Conservation (phyloP, 495 filamentous ascomycete species). For the Ramalina peruviana region DNA sequence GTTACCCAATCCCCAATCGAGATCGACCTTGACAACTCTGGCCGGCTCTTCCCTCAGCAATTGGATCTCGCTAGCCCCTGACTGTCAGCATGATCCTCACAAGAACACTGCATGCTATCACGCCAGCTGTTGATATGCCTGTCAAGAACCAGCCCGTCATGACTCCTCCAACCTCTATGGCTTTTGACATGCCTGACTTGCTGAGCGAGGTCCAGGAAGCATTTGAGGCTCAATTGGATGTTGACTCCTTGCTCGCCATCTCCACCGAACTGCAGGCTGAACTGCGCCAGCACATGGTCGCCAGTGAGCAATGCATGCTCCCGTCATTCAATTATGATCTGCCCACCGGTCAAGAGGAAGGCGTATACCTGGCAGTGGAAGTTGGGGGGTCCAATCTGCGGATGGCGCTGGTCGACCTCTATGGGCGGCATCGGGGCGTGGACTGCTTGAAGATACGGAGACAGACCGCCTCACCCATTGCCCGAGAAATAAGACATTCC, state of each 20-base stretch:
- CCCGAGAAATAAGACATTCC: conserved; percentile 36
- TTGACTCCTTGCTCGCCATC: conserved; percentile 24
- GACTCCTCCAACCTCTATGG: too few species aligned
- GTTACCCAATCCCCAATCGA: background rate
- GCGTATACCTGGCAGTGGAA: conserved; percentile 48
- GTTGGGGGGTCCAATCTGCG: conserved; percentile 56
- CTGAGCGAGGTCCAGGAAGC: conserved; percentile 7
- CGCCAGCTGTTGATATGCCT: too few species aligned
- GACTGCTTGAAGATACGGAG: conserved; percentile 37
- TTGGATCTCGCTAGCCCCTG: too few species aligned
- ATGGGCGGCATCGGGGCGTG: conserved; percentile 24
- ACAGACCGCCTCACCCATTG: conserved; percentile 38
- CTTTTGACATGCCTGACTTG: background rate
- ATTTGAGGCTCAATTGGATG: conserved; percentile 7
- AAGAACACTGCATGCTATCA: too few species aligned
- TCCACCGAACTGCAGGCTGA: conserved; percentile 46
- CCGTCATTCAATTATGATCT: conserved; percentile 51
- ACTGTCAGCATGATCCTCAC: too few species aligned
- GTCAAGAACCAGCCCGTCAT: too few species aligned
- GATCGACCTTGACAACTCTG: too few species aligned
- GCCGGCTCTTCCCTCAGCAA: too few species aligned
- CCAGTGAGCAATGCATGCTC: conserved; percentile 47
- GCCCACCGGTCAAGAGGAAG: conserved; percentile 44
- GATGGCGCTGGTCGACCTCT: conserved; percentile 45
- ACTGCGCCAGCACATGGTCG: conserved; percentile 37